These are phyloP conservation scores for Corchorus capsularis DNA, from an alignment of 345 rosid genomes.

Conservation along the genomic window DNA sequence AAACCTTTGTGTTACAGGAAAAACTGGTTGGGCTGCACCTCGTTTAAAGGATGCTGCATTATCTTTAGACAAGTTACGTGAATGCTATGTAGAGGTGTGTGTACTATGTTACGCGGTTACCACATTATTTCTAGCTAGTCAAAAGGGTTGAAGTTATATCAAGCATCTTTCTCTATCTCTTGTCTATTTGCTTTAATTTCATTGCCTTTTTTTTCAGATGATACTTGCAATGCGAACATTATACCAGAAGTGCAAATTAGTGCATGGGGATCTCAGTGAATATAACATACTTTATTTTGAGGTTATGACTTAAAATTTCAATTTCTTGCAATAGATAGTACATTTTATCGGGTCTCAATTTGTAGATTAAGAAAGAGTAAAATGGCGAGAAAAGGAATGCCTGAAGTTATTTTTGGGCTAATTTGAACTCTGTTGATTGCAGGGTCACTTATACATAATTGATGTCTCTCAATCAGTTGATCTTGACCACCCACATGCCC, in stretches of 20 bases:
- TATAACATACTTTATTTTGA: conserved; percentile 90
- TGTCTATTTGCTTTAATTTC: not conserved
- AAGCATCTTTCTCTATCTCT: not conserved
- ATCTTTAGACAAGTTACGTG: conserved; percentile 82
- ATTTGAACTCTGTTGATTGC: conserved; percentile 19
- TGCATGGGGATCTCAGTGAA: conserved; percentile 98
- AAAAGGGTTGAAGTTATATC: conserved; percentile 5
- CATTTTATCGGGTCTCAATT: not conserved
- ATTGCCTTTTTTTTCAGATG: conserved; percentile 43
- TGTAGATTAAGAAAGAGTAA: not conserved
- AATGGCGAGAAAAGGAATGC: not conserved
- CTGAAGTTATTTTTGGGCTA: not conserved
- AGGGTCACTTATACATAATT: conserved; percentile 91
- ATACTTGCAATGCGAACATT: conserved; percentile 76
- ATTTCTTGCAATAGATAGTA: conserved; percentile 7
- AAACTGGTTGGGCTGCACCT: conserved; percentile 95
- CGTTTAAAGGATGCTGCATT: conserved; percentile 96
- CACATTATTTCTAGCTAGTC: not conserved
- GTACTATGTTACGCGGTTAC: not conserved
- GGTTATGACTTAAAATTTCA: conserved; percentile 41
- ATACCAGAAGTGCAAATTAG: conserved; percentile 94
- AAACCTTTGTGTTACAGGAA: conserved; percentile 46
- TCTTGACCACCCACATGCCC: conserved; percentile 92
- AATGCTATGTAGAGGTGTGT: conserved; percentile 86
- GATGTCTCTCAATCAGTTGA: conserved; percentile 97